phyloP scores from a whole-genome alignment of 1,284 basidiomycete species.

The Polyporus tsugae region DNA sequence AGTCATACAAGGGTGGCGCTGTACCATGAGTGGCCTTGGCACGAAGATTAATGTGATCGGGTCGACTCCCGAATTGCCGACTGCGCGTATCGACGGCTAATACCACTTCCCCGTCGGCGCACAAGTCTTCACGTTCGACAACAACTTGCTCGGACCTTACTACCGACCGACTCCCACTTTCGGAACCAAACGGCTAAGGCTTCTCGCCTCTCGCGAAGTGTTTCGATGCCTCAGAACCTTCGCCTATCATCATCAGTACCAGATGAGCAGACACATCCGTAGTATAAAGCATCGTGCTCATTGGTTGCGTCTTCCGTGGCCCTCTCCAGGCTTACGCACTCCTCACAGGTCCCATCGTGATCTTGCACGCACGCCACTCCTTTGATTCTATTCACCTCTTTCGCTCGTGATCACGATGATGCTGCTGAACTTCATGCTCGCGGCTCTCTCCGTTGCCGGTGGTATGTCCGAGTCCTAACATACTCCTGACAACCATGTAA shows the following conservation, averaged over 20 bases:
- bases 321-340: not conserved
- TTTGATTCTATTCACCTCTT: not conserved
- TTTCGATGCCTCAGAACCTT: not conserved
- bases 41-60: not conserved
- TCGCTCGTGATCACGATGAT: constrained; percentile 41
- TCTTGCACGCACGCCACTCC: constrained; percentile 1
- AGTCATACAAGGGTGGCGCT: not conserved
- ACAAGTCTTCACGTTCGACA: constrained; percentile 4
- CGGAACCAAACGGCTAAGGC: not conserved
- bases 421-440: constrained; percentile 12
- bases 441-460: constrained; percentile 9
- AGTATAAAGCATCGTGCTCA: not conserved
- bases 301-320: not conserved
- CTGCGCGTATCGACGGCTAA: constrained; percentile 1
- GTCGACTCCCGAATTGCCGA: constrained; percentile 2
- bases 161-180: not conserved
- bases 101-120: not conserved
- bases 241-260: not conserved
- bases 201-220: not conserved
- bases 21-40: not conserved
- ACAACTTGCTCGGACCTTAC: not conserved
- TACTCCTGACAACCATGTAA: not conserved
- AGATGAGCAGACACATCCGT: not conserved
- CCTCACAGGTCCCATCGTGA: not conserved
- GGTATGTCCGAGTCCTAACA: constrained; percentile 1